Evolutionary conservation across 2,329 filamentous ascomycete genomes (phyloP), one percentile per base, ranked within the genome.

Genomic region (Phoma sp.): DNA sequence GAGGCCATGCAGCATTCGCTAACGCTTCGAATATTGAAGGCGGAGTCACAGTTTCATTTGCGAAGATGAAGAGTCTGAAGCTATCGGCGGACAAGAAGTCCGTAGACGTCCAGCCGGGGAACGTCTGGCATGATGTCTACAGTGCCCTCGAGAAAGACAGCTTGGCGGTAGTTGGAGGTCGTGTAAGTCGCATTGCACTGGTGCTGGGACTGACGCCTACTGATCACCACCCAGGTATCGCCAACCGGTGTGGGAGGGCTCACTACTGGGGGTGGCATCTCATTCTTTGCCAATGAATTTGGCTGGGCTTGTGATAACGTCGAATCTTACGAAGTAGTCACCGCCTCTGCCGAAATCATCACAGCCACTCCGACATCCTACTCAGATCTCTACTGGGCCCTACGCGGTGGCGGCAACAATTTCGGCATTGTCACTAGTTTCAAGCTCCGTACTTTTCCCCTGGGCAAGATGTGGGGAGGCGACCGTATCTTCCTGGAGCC

Each of bases 1-100:
- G 78, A 36, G 78, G 79, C 3, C 78, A 80, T 51, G 69, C 45
- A 27, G 59, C 62, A 3, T 72, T 72, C 52, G 61, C 69, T 0
- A 77, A 77, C 11, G 70, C 72, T 6, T 75, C 75, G 14, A 77
- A 73, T 42, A 78, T 79, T 29, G 64, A 73, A 1, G 64, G 66
- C 27, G 79, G 78, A 0, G 74, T 81, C 8, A 78, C 76, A 0
- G 68, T 81, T 32, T 74, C 76, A 32, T 67, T 80, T 22, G 64
- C 66, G 24, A 56, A 60, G 7, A 49, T 76, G 40, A 71, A 71
- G 24, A 32, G 58, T 0, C 59, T 75, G n/a, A 49, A 48, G 4
- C 57, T 73, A 13, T 59, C 62, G 1, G 30, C 43, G 2, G 66
- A 72, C 32, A 60, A 65, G 30, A 64, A 59, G 25, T 65, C 60